Base-by-base conservation (phyloP, 352 stramenopile species). In the Pythium biforme region DNA sequence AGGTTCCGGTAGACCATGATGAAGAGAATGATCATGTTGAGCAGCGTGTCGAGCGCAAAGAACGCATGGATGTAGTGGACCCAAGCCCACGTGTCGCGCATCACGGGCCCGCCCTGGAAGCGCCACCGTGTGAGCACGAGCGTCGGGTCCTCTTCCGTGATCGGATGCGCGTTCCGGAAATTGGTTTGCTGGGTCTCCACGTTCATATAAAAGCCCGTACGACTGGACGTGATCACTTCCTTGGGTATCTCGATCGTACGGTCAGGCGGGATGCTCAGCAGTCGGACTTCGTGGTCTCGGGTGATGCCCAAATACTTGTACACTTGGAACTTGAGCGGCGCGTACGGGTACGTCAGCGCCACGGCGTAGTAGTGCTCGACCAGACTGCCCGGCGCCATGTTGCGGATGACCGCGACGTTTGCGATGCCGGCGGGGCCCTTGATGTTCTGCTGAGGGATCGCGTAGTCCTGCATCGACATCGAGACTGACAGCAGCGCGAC, bases 1-100 rank as follows among this genome's bases (percentile, higher is more conserved):
- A 55, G 40, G 31, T 61, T 66, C 12, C 34, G 50, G 31, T 40
- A 60, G 22, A 77, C 70, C 5, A 83, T 55, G 2, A 88, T 59
- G 7, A 55, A 27, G 14, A 66, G 2, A 4, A 61, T n/a, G 9
- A 60, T 1, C 40, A 66, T 12, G 19, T 34, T 57, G 31, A 55
- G 26, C 15, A 50, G 4, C 11, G 23, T 17, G 14, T 31, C 51
- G 1, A 48, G 14, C 3, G 62, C 77, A 45, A 86, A 79, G 20
- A 73, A 23, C 3, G 76, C 14, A 37, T 87, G 75, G 26, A 87
- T 61, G 1, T 64, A 64, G 27, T 85, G 77, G 11, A 75, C 67
- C 77, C 75, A 87, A 0, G 72, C 69, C 75, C 77, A 87, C 11
- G 73, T 74, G 47, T 82, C 72, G 1, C 58, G 66, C 15, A 59